phyloP scores from a whole-genome alignment of 192 early-diverging fungal species.

The Coemansia sp. region DNA sequence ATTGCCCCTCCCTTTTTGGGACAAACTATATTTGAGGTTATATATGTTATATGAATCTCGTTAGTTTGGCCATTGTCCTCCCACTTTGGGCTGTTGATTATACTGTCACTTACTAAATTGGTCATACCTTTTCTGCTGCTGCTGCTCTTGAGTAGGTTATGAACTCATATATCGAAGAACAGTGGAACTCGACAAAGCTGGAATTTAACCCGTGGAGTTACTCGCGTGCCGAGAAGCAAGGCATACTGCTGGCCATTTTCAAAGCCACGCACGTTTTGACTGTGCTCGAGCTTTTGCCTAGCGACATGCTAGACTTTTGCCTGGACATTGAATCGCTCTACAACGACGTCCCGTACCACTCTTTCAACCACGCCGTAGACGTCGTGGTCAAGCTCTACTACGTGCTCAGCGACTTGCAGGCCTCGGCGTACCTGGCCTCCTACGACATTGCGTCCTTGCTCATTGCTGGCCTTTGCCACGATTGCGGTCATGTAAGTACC shows the following conservation, averaged over 20 bases:
- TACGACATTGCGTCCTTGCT: constrained; percentile 76
- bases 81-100: neutral
- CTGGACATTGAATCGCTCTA: constrained; percentile 83
- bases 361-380: constrained; percentile 89
- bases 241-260: constrained; percentile 80
- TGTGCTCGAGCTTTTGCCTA: constrained; percentile 60
- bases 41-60: constrained; percentile 9
- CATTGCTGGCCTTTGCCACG: constrained; percentile 86
- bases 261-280: constrained; percentile 63
- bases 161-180: constrained; percentile 35
- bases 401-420: constrained; percentile 69
- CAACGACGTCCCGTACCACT: constrained; percentile 86
- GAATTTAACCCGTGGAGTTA: constrained; percentile 67
- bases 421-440: constrained; percentile 64
- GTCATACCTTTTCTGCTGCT: constrained; percentile 14
- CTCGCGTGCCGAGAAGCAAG: constrained; percentile 75
- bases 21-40: constrained; percentile 2
- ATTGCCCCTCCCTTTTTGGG: neutral
- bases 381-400: constrained; percentile 82
- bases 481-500: constrained; percentile 76
- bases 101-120: neutral
- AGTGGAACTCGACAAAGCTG: constrained; percentile 42
- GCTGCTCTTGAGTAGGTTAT: constrained; percentile 33
- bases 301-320: constrained; percentile 79
- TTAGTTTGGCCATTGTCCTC: neutral